Base-by-base conservation (phyloP, 1,284 basidiomycete genomes). In the Termitomyces sp. region DNA sequence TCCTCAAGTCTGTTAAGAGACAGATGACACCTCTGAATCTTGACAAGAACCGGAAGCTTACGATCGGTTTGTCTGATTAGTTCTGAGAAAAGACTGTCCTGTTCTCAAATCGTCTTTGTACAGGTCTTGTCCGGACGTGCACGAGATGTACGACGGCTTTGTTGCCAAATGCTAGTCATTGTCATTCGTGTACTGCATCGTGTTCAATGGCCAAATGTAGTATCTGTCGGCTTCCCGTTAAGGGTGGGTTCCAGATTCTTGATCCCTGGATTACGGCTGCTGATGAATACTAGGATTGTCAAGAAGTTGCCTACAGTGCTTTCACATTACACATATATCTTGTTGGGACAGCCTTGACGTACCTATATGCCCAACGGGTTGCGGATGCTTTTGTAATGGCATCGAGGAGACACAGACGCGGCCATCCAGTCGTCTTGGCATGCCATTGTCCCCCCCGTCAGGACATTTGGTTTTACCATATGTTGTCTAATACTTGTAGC, bases 151-250 rank as follows among this genome's bases (percentile, higher is more conserved):
- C 61, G 31, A 56, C 60, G 62, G 64, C 62, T 18, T 61, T 74
- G 24, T 60, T 62, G 7, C 58, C 65, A 6, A 68, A 71, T 42
- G 64, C 62, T 55, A 69, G 61, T 57, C 58, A 65, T 28, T 91
- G 86, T 64, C 62, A 68, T 1, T 63, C 68, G 11, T 91, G 88
- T 57, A 69, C 68, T 21, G 66, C 65, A 7, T 66, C 72, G 30
- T 71, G 73, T 46, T 67, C 65, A 10, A 71, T 73, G 61, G 75
- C 84, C 0, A 67, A 70, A 1, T 93, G 90, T 63, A 79, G 85
- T 0, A 77, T 91, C 31, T 93, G 91, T 66, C 78, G 89, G 38
- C 73, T 91, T 16, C 86, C 89, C 3, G 82, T 91, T 53, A 88
- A 83, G 78, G 89, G 90, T 84, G 59, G 41, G 77, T 68, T 6